Base-by-base conservation (phyloP, 768 basidiomycete genomes). In the Trametes cingulata region DNA sequence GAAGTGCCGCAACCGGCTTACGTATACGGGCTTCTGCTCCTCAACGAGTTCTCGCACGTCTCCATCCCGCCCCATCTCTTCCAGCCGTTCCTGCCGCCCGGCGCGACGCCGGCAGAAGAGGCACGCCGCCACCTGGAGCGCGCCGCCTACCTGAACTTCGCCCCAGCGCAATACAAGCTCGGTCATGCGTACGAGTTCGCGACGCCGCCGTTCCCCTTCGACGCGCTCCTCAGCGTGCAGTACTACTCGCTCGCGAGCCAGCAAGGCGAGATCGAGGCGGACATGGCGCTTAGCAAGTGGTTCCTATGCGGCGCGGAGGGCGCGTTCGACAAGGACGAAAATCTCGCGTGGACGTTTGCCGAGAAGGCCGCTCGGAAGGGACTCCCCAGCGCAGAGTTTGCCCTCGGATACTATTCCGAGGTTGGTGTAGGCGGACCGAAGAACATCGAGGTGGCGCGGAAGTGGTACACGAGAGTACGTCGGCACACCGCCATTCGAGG, bases 221-320 rank as follows among this genome's bases (percentile, higher is more conserved):
- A 98, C 69, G 86, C 96, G 0, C 78, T 96, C 17, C 77, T 96
- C 37, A 89, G 86, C 54, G 94, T 98, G 20, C 92, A 95, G 70
- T 98, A 93, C 70, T 98, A 98, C 73, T 80, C 78, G 8, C 77
- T 90, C 13, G 93, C 91, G 0, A 88, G 85, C 57, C 88, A 95
- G 73, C 85, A 89, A 60, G 91, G 92, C 35, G 93, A 97, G 72
- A 80, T 83, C 22, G 95, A 98, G 71, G 96, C 96, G 0, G 94
- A 98, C 70, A 95, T 98, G 94, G 95, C 94, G 2, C 81, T 98
- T 53, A 88, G 85, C 73, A 98, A 97, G 74, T 98, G 96, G 95
- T 98, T 97, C 78, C 76, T 98, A 49, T 95, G 94, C 69, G 95
- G 95, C 3, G 86, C 87, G 5, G 80, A 82, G 36, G 83, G 83